phyloP scores from a whole-genome alignment of 2,329 filamentous ascomycete species.

The Zymoseptoria ardabiliae region DNA sequence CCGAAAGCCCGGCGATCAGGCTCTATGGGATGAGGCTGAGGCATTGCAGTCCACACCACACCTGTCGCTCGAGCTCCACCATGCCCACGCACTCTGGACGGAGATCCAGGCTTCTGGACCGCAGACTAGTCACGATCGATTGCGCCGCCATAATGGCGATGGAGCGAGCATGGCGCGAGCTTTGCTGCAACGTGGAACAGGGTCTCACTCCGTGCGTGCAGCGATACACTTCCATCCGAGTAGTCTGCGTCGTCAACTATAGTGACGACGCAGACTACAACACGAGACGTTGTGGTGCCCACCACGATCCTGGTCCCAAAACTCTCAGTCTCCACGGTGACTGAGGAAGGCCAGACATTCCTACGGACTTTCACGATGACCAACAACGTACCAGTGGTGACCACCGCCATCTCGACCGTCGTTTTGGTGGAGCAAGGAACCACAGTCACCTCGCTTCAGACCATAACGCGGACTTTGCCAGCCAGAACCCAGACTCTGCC shows the following conservation, averaged over 20 bases:
- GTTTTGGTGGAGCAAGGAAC: background rate
- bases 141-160: background rate
- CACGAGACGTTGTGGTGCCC: background rate
- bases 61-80: background rate
- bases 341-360: background rate
- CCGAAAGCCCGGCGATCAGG: background rate
- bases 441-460: background rate
- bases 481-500: background rate
- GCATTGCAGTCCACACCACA: background rate
- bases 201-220: background rate
- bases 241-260: no score
- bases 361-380: background rate
- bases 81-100: background rate
- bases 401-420: background rate
- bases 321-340: background rate
- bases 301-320: background rate
- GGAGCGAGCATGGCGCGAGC: background rate
- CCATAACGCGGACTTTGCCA: background rate
- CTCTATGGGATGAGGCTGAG: background rate
- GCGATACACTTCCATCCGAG: background rate
- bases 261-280: background rate
- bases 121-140: background rate
- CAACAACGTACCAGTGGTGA: background rate
- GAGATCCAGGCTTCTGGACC: background rate
- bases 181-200: background rate